These are phyloP conservation scores for Phlebiopsis gigantea DNA, from an alignment of 768 basidiomycete genomes.

Conservation along the genomic window DNA sequence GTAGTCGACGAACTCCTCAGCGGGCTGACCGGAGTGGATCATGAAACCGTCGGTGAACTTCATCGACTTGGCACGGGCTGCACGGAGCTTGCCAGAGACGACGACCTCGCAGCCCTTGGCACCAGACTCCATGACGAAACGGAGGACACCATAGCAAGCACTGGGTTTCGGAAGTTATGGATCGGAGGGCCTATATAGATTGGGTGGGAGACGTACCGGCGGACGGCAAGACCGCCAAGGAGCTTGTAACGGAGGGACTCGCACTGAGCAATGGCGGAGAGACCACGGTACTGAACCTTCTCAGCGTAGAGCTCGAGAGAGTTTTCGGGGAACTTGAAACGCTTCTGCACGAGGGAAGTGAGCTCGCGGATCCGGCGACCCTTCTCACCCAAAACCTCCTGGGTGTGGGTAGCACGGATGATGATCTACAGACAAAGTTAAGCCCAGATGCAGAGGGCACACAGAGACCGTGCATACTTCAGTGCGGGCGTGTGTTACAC, in stretches of 20 bases:
- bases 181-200: background rate
- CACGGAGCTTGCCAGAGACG: constrained; percentile 98
- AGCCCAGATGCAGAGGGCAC: background rate
- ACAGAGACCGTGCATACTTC: constrained; percentile 48
- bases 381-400: constrained; percentile 98
- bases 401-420: constrained; percentile 99
- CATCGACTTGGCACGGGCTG: constrained; percentile 99
- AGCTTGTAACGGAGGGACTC: constrained; percentile 98
- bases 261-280: constrained; percentile 98
- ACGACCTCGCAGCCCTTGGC: constrained; percentile 99
- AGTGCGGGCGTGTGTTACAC: constrained; percentile 97
- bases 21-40: constrained; percentile 98
- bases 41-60: constrained; percentile 99
- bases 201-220: constrained; percentile 62
- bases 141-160: constrained; percentile 99
- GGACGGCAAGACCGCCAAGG: constrained; percentile 97
- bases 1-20: constrained; percentile 92
- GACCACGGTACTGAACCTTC: constrained; percentile 97
- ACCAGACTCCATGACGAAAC: constrained; percentile 99
- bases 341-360: constrained; percentile 96
- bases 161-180: constrained; percentile 31
- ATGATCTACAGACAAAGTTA: constrained; percentile 64
- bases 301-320: constrained; percentile 98
- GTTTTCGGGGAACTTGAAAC: constrained; percentile 99
- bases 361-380: constrained; percentile 99